These are phyloP conservation scores for Mallotus repandus DNA, from an alignment of 441 rosid species.

Conservation along the genomic window DNA sequence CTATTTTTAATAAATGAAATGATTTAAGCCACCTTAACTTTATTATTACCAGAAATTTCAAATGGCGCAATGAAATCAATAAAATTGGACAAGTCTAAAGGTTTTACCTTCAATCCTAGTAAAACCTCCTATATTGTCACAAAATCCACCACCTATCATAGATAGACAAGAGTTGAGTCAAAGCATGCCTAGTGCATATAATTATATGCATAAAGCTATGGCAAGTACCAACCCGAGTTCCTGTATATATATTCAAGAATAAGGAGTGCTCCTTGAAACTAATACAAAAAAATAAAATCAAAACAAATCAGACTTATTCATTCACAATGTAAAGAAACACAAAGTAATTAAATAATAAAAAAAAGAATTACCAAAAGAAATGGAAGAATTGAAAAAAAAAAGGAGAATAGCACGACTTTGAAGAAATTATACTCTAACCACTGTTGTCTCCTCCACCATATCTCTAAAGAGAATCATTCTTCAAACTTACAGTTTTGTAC, in stretches of 20 bases:
- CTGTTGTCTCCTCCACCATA: slow-evolving; percentile 20
- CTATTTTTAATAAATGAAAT: neutral
- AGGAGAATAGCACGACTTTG: slow-evolving; percentile 31
- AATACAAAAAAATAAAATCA: neutral
- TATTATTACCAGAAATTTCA: too few relatives aligned
- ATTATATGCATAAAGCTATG: too few relatives aligned
- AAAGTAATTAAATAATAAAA: neutral
- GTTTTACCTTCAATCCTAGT: slow-evolving; percentile 42
- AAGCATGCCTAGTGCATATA: neutral
- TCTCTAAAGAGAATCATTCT: slow-evolving; percentile 28
- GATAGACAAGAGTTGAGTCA: slow-evolving; percentile 16
- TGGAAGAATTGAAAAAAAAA: slow-evolving; percentile 33
- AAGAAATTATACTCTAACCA: slow-evolving; percentile 11
- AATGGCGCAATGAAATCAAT: neutral
- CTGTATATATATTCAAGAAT: slow-evolving; percentile 34
- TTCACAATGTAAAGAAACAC: neutral
- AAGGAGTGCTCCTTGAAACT: slow-evolving; percentile 41
- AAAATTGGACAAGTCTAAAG: neutral
- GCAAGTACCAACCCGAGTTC: slow-evolving; percentile 42
- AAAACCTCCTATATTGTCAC: slow-evolving; percentile 25
- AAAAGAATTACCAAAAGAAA: slow-evolving; percentile 32
- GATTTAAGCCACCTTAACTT: too few relatives aligned
- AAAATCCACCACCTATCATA: slow-evolving; percentile 31
- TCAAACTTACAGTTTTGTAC: neutral
- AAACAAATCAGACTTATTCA: neutral